Conservation (phyloP, 805 yeast species). For the Schwanniomyces yamadae region DNA sequence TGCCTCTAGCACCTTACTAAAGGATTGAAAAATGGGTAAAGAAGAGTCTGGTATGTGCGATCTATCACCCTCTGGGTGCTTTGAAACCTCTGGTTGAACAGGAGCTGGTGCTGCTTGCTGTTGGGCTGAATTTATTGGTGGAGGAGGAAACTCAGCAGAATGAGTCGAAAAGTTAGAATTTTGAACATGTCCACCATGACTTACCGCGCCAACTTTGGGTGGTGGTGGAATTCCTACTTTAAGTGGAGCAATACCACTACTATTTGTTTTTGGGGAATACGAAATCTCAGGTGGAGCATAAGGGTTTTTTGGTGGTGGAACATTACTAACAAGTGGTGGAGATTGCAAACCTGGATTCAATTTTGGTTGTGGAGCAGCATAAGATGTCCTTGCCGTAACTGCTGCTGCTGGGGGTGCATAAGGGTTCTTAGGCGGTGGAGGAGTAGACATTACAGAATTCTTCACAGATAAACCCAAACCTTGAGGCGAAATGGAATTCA, state of each 20-base stretch:
- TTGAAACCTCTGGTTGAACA: slow-evolving; percentile 15
- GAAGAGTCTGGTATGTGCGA: slow-evolving; percentile 61
- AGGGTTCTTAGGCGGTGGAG: slow-evolving; percentile 35
- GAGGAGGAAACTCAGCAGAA: background rate
- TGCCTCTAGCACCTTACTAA: slow-evolving; percentile 54
- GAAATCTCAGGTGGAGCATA: slow-evolving; percentile 20
- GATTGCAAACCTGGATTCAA: background rate
- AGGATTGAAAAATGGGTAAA: slow-evolving; percentile 55
- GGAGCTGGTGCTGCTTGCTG: slow-evolving; percentile 10
- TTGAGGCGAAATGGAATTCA: slow-evolving; percentile 12
- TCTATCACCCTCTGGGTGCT: slow-evolving; percentile 64
- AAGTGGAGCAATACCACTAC: background rate
- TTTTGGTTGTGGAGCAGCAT: slow-evolving; percentile 3
- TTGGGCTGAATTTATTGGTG: slow-evolving; percentile 23
- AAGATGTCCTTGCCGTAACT: slow-evolving; percentile 6
- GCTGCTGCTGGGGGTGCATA: slow-evolving; percentile 23
- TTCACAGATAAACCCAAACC: slow-evolving; percentile 1
- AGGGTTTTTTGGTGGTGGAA: slow-evolving; percentile 21
- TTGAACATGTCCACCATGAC: no score
- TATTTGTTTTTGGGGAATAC: background rate
- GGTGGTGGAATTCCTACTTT: slow-evolving; percentile 26
- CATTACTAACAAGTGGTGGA: background rate
- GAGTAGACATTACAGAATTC: slow-evolving; percentile 11
- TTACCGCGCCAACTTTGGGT: slow-evolving; percentile 3
- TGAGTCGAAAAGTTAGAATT: no score